Conservation (phyloP, 2,329 filamentous ascomycete genomes). For the Fonsecaea erecta region DNA sequence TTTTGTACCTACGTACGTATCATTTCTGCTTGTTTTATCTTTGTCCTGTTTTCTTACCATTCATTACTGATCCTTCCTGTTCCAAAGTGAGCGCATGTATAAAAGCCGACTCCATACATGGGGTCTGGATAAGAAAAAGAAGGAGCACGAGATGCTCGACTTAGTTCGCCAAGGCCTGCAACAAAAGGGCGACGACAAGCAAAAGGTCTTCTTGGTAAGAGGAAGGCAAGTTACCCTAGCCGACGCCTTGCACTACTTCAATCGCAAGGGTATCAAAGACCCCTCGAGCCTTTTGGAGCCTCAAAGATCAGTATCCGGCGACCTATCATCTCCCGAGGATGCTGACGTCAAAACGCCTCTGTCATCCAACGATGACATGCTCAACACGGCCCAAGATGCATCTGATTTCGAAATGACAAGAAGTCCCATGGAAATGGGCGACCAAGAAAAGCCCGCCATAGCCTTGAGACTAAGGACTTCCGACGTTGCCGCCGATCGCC, state of each 20-base stretch:
- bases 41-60: not conserved
- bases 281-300: constrained; percentile 35
- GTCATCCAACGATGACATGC: constrained; percentile 31
- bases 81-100: constrained; percentile 38
- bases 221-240: constrained; percentile 37
- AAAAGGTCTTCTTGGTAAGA: constrained; percentile 37
- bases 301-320: constrained; percentile 19
- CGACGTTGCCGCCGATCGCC: constrained; percentile 30
- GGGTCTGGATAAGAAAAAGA: constrained; percentile 39
- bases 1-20: constrained; percentile 37
- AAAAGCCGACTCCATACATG: constrained; percentile 38
- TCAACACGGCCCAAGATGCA: constrained; percentile 23
- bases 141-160: constrained; percentile 40
- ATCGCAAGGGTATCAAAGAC: constrained; percentile 39
- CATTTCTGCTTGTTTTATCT: not conserved
- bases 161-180: constrained; percentile 37
- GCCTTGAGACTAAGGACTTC: constrained; percentile 21
- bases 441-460: constrained; percentile 19
- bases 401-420: constrained; percentile 32
- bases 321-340: constrained; percentile 36
- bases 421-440: constrained; percentile 27
- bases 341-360: constrained; percentile 33
- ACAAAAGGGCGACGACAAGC: constrained; percentile 36
- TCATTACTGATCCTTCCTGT: constrained; percentile 10
- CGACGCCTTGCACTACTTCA: constrained; percentile 39